Evolutionary conservation across 2,329 filamentous ascomycete species (phyloP), one percentile per base, ranked within the genome.

Genomic region (Penicillium rolfsii): DNA sequence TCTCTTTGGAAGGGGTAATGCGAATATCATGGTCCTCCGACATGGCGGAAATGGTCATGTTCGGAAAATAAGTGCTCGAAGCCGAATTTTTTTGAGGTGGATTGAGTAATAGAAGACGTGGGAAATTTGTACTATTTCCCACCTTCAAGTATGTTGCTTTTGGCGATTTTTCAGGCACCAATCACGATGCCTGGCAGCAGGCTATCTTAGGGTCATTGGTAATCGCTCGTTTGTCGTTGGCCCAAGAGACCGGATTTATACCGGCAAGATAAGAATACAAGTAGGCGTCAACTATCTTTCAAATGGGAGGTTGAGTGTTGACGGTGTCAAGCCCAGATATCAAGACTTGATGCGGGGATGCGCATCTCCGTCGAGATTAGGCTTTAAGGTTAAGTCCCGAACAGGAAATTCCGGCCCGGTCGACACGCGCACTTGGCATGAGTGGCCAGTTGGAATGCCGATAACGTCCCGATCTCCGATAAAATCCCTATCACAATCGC

Each of bases 131-230:
- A 46, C 43, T 46, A 28, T 9, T 46, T 46, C 28, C 24, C 43
- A 28, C 30, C 45, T 52, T 56, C 52, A 52, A 53, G 36, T 57
- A 52, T 59, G 33, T 59, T 43, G 19, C 36, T 46, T 24, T 54
- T 40, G 19, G 52, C 35, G 52, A 48, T 43, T n/a, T 33, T 38
- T 55, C 45, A 50, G 36, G 58, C 58, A 53, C 61, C 61, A 63
- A 63, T 63, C 43, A 58, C 22, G 28, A 52, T 52, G 33, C 45
- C 12, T 22, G 36, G 22, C 12, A 5, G 16, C 36, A 53, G 46
- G 11, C 48, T 49, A 59, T 45, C 33, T 26, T 26, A 8, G 24
- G 6, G 50, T 7, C 35, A 53, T 53, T 40, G 50, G 36, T 26
- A 53, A 53, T 53, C 50, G 50, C 50, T 28, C 12, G 35, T 24